phyloP scores from a whole-genome alignment of 306 rosid species.

The Fragaria nilgerrensis region DNA sequence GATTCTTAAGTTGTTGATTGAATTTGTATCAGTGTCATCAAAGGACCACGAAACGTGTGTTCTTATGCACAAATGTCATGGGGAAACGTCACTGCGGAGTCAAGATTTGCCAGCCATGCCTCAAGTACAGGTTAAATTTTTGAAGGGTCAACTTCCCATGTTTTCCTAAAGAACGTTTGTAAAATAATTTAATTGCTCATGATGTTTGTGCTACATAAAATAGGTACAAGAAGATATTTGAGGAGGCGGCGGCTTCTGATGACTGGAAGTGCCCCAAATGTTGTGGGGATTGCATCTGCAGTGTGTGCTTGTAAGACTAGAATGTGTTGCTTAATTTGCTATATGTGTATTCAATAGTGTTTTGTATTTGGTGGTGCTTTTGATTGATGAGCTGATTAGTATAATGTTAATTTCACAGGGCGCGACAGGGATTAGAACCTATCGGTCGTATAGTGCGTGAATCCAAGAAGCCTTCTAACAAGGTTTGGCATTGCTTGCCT shows the following conservation, averaged over 20 bases:
- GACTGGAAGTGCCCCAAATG: conserved; percentile 79
- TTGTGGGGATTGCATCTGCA: conserved; percentile 65
- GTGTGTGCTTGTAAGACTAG: conserved; percentile 55
- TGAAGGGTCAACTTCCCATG: too few species aligned
- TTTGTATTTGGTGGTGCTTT: not conserved
- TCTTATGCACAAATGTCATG: not conserved
- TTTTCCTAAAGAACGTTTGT: not conserved
- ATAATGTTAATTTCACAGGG: conserved; percentile 35
- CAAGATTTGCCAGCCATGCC: not conserved
- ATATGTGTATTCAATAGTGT: not conserved
- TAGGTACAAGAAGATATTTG: not conserved
- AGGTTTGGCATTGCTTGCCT: conserved; percentile 20
- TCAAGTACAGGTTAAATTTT: not conserved
- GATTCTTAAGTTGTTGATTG: not conserved
- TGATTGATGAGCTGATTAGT: not conserved
- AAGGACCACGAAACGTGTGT: not conserved
- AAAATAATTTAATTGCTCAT: too few species aligned
- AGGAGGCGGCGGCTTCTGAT: not conserved
- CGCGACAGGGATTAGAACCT: conserved; percentile 55
- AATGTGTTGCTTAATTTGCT: not conserved
- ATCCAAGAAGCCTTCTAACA: conserved; percentile 10
- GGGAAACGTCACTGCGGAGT: not conserved
- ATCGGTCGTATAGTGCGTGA: conserved; percentile 54
- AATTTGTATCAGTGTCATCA: not conserved
- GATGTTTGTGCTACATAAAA: too few species aligned